Base-by-base conservation (phyloP, 805 yeast genomes). In the Teunomyces stri region DNA sequence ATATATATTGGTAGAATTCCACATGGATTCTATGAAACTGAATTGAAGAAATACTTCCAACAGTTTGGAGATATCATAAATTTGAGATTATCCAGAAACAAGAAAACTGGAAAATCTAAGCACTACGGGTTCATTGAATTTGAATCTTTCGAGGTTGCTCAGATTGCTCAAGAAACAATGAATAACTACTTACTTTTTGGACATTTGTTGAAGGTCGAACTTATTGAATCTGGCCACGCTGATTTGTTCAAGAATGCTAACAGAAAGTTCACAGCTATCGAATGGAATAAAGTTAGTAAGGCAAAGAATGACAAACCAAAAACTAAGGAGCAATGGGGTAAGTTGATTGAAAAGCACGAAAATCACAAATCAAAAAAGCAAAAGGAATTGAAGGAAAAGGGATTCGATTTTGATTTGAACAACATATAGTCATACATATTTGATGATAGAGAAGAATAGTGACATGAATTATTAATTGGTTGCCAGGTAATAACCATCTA, bases 41-140 rank as follows among this genome's bases (percentile, higher is more conserved):
- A 87, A 64, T 73, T 86, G 75, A 78, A 78, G 51, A 80, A 81
- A 59, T 94, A 94, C 69, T 92, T 94, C 64, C 69, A 80, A 42
- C 99, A 94, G 71, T 94, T 94, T 70, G 99, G 99, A 51, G 84
- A 80, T 34, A 84, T 94, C 49, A 75, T 81, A 40, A 82, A 89
- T 56, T 76, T 90, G 47, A 82, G 91, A 56, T 69, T 94, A 45
- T 88, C 96, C 38, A 81, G 97, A 63, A 92, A 88, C 72, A 90
- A 87, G 67, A 86, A 85, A 61, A 85, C 96, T 5, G 98, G 98
- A 40, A 82, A 84, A 46, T 84, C 96, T 12, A 91, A 89, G 70
- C 97, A 90, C 65, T 92, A 83, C 66, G 98, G 90, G 5, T 92
- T 89, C 66, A 72, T 94, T 40, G 97, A 94, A 68, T 94, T 92